Evolutionary conservation across 176 grass and related monocot species (phyloP).

Genomic region (Metroxylon sagu): DNA sequence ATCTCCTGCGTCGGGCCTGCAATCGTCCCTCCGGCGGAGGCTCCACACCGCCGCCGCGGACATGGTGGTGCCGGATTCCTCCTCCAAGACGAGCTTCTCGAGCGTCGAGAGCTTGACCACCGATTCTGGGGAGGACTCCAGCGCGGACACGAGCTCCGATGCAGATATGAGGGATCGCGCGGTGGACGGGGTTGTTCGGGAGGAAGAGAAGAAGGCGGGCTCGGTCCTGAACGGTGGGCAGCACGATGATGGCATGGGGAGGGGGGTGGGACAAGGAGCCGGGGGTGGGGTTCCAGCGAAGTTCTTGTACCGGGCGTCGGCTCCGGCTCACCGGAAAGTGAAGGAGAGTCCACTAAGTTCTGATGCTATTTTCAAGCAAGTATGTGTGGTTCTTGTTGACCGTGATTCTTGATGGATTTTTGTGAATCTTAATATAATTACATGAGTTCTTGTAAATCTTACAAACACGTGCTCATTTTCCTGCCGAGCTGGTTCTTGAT

Average conservation of each 20-base stretch:
- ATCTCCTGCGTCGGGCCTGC: neutral
- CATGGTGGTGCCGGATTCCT: neutral
- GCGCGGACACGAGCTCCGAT: constrained; percentile 15
- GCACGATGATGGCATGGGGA: neutral
- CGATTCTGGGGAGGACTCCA: constrained; percentile 2
- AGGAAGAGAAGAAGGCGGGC: constrained; percentile 12
- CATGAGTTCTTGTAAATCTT: too few relatives aligned
- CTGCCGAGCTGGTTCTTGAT: too few relatives aligned
- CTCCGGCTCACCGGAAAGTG: constrained; percentile 59
- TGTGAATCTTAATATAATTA: too few relatives aligned
- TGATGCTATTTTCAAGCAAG: constrained; percentile 87
- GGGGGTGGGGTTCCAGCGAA: neutral
- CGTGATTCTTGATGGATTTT: neutral
- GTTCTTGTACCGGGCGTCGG: constrained; percentile 51
- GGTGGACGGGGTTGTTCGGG: neutral
- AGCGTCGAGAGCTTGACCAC: neutral
- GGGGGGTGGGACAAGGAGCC: neutral
- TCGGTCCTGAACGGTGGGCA: neutral
- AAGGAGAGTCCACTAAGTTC: constrained; percentile 94
- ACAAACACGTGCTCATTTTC: too few relatives aligned
- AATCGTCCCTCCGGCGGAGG: neutral
- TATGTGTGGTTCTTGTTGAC: constrained; percentile 1
- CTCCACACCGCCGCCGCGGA: neutral
- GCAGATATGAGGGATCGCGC: neutral
- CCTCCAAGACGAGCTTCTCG: neutral